Conservation (phyloP, 176 grass and related monocot species). For the Oryza glaberrima region DNA sequence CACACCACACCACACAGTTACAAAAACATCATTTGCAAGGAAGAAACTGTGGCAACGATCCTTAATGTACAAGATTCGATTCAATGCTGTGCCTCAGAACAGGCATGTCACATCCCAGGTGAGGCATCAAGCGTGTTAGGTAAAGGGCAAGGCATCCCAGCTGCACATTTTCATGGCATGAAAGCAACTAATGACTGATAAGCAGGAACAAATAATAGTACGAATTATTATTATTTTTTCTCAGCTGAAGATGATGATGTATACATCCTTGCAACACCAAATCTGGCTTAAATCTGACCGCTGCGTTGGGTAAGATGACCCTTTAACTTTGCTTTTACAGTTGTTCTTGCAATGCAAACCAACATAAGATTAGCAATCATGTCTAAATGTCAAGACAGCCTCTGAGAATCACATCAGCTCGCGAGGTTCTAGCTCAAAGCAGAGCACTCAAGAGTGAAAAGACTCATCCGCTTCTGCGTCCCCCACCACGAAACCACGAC, state of each 20-base stretch:
- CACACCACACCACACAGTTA: too few relatives aligned
- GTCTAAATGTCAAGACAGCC: not conserved
- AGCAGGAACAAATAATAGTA: not conserved
- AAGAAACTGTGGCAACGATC: slow-evolving; percentile 23
- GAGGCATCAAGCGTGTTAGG: slow-evolving; percentile 21
- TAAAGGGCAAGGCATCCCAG: slow-evolving; percentile 17
- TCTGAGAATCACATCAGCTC: not conserved
- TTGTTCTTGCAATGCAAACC: not conserved
- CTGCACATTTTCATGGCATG: slow-evolving; percentile 10
- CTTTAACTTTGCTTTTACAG: not conserved
- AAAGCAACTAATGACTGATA: slow-evolving; percentile 34
- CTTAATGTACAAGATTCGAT: not conserved
- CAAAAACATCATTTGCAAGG: not conserved
- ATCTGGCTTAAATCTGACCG: slow-evolving; percentile 40
- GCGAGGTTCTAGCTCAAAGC: not conserved
- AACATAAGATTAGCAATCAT: not conserved
- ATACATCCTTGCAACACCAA: not conserved
- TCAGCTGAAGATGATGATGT: slow-evolving; percentile 45
- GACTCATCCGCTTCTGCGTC: not conserved
- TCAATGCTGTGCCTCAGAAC: not conserved
- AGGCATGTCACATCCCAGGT: slow-evolving; percentile 37
- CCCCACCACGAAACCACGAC: not conserved
- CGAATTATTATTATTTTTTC: not conserved
- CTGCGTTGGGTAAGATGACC: slow-evolving; percentile 2
- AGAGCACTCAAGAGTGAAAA: not conserved